phyloP scores from a whole-genome alignment of 257 asterid genomes.

The Primulina eburnea region DNA sequence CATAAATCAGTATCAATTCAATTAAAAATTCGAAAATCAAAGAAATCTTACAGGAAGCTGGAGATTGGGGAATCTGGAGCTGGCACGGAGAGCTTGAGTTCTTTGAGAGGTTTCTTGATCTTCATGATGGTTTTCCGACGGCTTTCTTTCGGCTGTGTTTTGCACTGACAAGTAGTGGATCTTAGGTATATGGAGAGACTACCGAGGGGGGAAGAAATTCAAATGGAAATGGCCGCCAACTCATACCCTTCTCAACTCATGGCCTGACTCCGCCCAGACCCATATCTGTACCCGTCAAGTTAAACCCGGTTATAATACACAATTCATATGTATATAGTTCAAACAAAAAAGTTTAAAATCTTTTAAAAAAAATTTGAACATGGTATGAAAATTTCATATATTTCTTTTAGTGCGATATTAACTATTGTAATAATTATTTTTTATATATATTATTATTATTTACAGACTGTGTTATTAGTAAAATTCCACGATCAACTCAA shows the following conservation, averaged over 20 bases:
- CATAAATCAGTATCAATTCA: not conserved
- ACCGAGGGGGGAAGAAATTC: too few relatives aligned
- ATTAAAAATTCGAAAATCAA: not conserved
- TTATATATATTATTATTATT: too few relatives aligned
- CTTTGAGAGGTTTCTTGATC: constrained; percentile 77
- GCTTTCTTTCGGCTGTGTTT: constrained; percentile 6
- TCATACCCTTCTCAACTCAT: not conserved
- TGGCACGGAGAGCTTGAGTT: constrained; percentile 87
- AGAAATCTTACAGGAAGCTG: constrained; percentile 53
- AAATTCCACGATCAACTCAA: too few relatives aligned
- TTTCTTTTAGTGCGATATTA: too few relatives aligned
- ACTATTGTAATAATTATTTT: too few relatives aligned
- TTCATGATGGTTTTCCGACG: constrained; percentile 42
- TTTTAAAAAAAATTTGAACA: too few relatives aligned
- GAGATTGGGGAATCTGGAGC: constrained; percentile 75
- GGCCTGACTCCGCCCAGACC: too few relatives aligned
- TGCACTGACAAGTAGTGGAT: not conserved
- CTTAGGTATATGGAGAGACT: not conserved
- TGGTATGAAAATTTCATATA: too few relatives aligned
- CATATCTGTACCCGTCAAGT: not conserved
- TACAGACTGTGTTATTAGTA: too few relatives aligned
- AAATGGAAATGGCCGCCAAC: not conserved
- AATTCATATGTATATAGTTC: too few relatives aligned
- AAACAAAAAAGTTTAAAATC: too few relatives aligned
- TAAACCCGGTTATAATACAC: not conserved